Evolutionary conservation across 768 basidiomycete species (phyloP), one percentile per base, ranked within the genome.

Genomic region (Auricularia sp.): DNA sequence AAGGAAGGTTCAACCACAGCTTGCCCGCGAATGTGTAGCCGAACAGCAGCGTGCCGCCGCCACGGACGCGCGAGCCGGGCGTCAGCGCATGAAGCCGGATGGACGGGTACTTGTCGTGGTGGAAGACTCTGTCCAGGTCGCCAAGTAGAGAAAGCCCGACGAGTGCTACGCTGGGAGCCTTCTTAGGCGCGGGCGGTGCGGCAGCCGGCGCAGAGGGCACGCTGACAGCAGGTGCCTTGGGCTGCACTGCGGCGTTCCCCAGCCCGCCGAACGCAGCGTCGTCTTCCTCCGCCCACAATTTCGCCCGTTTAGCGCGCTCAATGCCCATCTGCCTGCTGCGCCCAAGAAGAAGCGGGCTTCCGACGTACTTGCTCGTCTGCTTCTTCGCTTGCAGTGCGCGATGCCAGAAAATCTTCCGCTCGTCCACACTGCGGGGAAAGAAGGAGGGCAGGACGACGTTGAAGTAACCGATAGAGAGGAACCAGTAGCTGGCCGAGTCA

Each of bases 141-240:
- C 91, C 91, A n/a, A 93, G 79, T 65, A 94, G 79, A 5, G 91
- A 93, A 54, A 92, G 74, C 0, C 91, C 91, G 65, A 92, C 81
- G 61, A 93, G 78, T 11, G 87, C 88, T 1, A 74, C 73, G 1
- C 84, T 85, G 29, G 88, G 85, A 0, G 77, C 74, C 62, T 77
- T 80, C 61, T 66, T 66, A 63, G 66, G 42, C 8, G 65, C 56
- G 68, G 72, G 44, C 65, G 42, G 35, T 7, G 53, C 21, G 33
- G 36, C 21, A 23, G 14, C 5, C 11, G 60, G 29, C 29, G 29
- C 29, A 29, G 29, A 23, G 23, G 33, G 21, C 21, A 29, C 56
- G 23, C 7, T 23, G 10, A 59, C 56, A 4, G 56, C 29, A 10
- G 56, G 23, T 29, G 56, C 34, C 23, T 29, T 35, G 23, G 56